These are phyloP conservation scores for Mycena leptocephala DNA, from an alignment of 768 basidiomycete species.

Conservation along the genomic window DNA sequence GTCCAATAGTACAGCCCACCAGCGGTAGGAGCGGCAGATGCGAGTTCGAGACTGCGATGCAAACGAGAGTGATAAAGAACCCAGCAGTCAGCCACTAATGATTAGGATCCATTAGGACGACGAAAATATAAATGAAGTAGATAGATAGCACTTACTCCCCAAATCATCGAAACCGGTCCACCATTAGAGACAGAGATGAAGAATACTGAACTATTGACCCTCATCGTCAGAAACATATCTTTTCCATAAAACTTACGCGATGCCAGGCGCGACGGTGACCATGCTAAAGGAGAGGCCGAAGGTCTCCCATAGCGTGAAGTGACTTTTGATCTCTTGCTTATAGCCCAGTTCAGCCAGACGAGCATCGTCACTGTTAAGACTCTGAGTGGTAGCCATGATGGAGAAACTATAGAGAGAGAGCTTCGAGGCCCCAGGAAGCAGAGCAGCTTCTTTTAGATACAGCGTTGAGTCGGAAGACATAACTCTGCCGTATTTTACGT, in stretches of 20 bases:
- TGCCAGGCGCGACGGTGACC: constrained; percentile 5
- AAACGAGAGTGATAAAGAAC: constrained; percentile 63
- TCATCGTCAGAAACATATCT: constrained; percentile 9
- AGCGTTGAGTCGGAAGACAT: not conserved
- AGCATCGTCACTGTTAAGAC: constrained; percentile 3
- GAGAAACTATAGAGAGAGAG: constrained; percentile 1
- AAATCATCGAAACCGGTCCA: constrained; percentile 63
- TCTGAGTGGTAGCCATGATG: constrained; percentile 6
- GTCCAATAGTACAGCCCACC: constrained; percentile 78
- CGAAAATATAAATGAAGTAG: not conserved
- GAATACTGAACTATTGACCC: constrained; percentile 16
- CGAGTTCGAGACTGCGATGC: constrained; percentile 66
- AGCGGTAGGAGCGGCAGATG: constrained; percentile 66
- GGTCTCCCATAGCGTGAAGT: not conserved
- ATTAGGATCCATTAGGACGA: constrained; percentile 41
- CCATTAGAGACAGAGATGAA: constrained; percentile 48
- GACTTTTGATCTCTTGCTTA: constrained; percentile 1
- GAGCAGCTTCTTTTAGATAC: constrained; percentile 12
- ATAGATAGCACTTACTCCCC: constrained; percentile 57
- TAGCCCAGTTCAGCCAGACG: constrained; percentile 2
- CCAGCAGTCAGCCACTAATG: constrained; percentile 61
- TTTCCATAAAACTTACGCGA: constrained; percentile 8
- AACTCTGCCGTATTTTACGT: not conserved
- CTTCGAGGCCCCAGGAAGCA: not conserved
- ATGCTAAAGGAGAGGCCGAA: constrained; percentile 4